Base-by-base conservation (phyloP, 768 basidiomycete genomes). In the Russula olivacea region DNA sequence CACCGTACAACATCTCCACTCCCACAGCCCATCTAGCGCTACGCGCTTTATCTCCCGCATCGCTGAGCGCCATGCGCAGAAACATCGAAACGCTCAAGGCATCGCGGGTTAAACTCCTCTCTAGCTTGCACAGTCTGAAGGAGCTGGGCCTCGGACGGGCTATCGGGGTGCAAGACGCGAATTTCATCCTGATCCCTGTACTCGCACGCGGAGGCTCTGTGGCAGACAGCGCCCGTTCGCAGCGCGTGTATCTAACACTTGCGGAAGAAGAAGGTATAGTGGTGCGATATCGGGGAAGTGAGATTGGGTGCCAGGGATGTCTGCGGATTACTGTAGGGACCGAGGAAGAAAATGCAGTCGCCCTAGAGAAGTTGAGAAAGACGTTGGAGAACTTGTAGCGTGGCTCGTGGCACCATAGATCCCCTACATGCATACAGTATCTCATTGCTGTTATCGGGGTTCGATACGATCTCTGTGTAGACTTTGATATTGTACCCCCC, bases 1-100 rank as follows among this genome's bases (percentile, higher is more conserved):
- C 96, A 0, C 97, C 97, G 0, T 99, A 98, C 78, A 98, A 97
- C 74, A 85, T 99, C 68, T 95, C 94, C 17, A 82, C 88, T 0
- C 94, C 94, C 0, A 93, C 93, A 7, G 92, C 96, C 14, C 75
- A 83, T 32, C 83, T 98, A 25, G 95, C 93, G 0, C 73, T 86
- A 17, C 78, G 88, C 11, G 93, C 96, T 0, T 82, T 98, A 34
- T 83, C 89, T 0, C 80, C 85, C 2, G 70, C 74, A 19, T 86
- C 90, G 3, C 68, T 97, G 14, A 63, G 74, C 1, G 65, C 72
- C 19, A 94, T 94, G 88, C 79, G 77, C n/a, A 45, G 69, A 49
- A 91, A 92, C 71, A 78, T 89, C 9, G 57, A 73, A 5, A 81
- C 78, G 1, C 81, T 96, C 28, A 74, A 81, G 59, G 67, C 72